Evolutionary conservation across 768 basidiomycete genomes (phyloP).

Genomic region (Macrolepiota albuminosa): DNA sequence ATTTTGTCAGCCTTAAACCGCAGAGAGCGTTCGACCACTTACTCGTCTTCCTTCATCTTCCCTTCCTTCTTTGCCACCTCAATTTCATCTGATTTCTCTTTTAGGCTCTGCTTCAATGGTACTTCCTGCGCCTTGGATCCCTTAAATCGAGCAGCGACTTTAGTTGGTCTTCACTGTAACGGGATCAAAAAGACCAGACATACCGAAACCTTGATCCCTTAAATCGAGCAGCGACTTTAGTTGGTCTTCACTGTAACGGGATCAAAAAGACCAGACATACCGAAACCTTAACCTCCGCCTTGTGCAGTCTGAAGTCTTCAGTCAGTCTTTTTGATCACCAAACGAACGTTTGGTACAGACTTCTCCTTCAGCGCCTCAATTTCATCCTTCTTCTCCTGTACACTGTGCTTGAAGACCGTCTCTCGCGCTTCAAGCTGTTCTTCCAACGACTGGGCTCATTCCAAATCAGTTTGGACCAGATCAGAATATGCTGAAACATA

Average conservation of each 20-base stretch:
- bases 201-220: slow-evolving; percentile 9
- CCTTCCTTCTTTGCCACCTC: background rate
- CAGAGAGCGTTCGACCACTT: background rate
- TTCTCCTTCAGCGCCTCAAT: background rate
- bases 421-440: slow-evolving; percentile 38
- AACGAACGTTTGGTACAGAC: background rate
- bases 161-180: background rate
- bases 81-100: background rate
- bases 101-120: slow-evolving; percentile 27
- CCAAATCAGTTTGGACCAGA: background rate
- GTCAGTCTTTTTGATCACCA: background rate
- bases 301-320: background rate
- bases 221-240: background rate
- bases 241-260: background rate
- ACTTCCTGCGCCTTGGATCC: slow-evolving; percentile 38
- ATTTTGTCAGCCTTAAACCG: background rate
- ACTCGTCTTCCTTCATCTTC: background rate
- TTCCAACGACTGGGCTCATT: slow-evolving; percentile 2
- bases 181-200: background rate
- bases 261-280: background rate
- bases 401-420: slow-evolving; percentile 30
- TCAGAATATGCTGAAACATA: background rate
- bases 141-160: background rate
- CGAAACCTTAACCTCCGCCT: background rate
- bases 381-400: background rate